Conservation (phyloP, 148 eudicot genomes). For the Camellia granthamiana region DNA sequence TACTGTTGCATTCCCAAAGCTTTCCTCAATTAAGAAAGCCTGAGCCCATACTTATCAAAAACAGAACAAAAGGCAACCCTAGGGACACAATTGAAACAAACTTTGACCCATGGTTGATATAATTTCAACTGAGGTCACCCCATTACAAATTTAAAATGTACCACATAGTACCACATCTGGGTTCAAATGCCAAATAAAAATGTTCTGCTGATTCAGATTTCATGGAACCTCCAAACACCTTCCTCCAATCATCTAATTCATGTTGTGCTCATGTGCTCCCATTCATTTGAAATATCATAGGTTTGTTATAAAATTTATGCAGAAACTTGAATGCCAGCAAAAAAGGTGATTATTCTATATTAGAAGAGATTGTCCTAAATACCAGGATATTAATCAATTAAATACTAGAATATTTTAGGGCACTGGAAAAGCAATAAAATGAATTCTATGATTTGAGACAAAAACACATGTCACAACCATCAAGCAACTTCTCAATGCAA, state of each 20-base stretch:
- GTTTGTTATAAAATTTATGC: not conserved
- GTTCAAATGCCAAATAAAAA: not conserved
- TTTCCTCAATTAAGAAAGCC: not conserved
- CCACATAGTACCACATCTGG: not conserved
- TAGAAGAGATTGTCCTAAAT: too few species aligned
- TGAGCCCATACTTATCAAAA: too few species aligned
- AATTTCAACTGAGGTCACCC: not conserved
- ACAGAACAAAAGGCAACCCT: not conserved
- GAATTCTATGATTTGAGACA: too few species aligned
- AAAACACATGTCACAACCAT: too few species aligned
- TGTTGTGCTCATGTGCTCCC: not conserved
- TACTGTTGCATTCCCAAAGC: not conserved
- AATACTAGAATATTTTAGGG: too few species aligned
- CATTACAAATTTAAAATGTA: not conserved
- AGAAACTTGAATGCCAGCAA: not conserved
- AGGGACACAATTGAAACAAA: not conserved
- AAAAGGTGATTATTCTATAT: not conserved
- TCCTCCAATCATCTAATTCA: not conserved
- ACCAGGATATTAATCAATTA: too few species aligned
- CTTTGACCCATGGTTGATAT: not conserved
- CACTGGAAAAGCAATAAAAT: too few species aligned
- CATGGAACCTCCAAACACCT: not conserved
- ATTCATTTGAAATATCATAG: not conserved
- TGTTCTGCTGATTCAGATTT: not conserved
- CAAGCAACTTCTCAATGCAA: too few species aligned